Base-by-base conservation (phyloP, 371 early-diverging fungal species). In the Mortierella sp. region DNA sequence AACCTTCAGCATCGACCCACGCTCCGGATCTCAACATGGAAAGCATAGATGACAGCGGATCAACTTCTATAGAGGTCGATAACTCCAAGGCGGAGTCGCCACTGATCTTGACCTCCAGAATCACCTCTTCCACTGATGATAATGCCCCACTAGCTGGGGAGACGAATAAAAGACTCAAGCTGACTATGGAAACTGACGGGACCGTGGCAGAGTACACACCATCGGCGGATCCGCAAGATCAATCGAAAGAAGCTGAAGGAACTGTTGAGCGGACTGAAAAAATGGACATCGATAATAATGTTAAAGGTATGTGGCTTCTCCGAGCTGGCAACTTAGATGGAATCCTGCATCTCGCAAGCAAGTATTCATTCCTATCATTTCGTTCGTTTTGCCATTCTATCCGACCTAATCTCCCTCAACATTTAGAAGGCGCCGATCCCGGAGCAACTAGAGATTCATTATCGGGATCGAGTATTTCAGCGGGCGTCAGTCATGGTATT, bases 101-200 rank as follows among this genome's bases (percentile, higher is more conserved):
- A 4, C 22, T 59, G 2, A 61, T 33, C 4, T 15, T 36, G 6
- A 41, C 28, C 5, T 10, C 59, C 1, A 53, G 22, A 38, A 48
- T 7, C 41, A 60, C 16, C n/a, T n/a, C 50, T 4, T 50, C 50
- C 7, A 0, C 7, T 50, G 50, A n/a, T 16, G 61, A 72, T 4
- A 66, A 21, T 16, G 32, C 19, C 21, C 15, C 21, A 15, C 21
- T 22, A 19, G 22, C 48, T 7, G 48, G 58, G 11, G 79, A 74
- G 36, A 43, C 70, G 19, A 71, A 75, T 63, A 81, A 81, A 52
- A 65, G 81, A 19, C 32, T 75, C 45, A 81, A 69, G 53, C 52
- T 75, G 48, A 81, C 72, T 1, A 58, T 61, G 52, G 76, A 81
- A 4, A 21, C 52, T 4, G 69, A 75, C 13, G 38, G 47, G 15